phyloP scores from a whole-genome alignment of 2,329 filamentous ascomycete species.

The Chrysoporthe puriensis region DNA sequence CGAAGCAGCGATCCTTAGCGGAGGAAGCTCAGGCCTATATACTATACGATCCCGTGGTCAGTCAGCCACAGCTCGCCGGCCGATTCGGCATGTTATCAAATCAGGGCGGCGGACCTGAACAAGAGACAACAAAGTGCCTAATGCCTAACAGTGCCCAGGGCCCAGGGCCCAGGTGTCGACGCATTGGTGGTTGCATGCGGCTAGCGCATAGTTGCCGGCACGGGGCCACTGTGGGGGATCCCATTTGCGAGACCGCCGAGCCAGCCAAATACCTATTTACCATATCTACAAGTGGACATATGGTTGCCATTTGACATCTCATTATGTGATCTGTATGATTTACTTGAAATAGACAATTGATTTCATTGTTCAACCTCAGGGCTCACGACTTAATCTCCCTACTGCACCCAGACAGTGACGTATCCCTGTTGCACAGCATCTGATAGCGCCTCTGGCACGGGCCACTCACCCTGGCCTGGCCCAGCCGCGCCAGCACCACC shows the following conservation, averaged over 20 bases:
- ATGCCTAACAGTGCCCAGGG: not conserved
- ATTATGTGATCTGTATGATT: not conserved
- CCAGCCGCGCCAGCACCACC: not conserved
- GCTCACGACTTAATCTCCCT: not conserved
- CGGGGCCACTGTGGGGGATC: constrained; percentile 23
- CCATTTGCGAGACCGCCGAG: not conserved
- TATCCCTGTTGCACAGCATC: not conserved
- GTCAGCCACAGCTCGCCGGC: constrained; percentile 25
- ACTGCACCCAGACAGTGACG: not conserved
- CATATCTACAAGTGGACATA: not conserved
- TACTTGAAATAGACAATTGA: not conserved
- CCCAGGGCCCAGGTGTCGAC: not conserved
- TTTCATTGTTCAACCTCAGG: not conserved
- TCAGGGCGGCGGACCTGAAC: constrained; percentile 6
- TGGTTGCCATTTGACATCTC: not conserved
- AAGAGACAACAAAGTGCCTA: constrained; percentile 7
- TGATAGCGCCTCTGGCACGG: constrained; percentile 7
- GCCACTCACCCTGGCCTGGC: constrained; percentile 4
- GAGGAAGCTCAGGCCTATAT: constrained; percentile 16
- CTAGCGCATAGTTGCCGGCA: constrained; percentile 26
- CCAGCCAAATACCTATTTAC: not conserved
- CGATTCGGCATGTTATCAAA: constrained; percentile 24
- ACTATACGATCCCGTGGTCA: constrained; percentile 15
- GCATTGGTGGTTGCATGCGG: constrained; percentile 8
- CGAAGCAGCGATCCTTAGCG: not conserved